These are phyloP conservation scores for Populus davidiana DNA, from an alignment of 345 rosid species.

Conservation along the genomic window DNA sequence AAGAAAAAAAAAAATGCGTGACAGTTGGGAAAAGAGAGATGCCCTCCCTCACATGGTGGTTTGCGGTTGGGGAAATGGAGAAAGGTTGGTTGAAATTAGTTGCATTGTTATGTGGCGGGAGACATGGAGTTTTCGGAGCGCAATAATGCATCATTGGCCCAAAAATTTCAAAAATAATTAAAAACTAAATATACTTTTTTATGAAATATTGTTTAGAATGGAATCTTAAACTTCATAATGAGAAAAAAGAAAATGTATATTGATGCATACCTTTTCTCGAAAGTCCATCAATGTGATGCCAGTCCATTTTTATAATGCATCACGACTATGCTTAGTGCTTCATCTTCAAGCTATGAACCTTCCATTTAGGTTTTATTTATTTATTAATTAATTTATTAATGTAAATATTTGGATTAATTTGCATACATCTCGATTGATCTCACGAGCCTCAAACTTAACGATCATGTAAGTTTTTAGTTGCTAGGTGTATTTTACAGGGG, in stretches of 20 bases:
- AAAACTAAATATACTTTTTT: no score
- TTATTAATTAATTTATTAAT: no score
- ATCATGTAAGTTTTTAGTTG: no score
- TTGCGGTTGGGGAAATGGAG: slow-evolving; percentile 7
- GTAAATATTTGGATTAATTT: no score
- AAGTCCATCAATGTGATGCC: background rate
- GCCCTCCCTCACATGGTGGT: background rate
- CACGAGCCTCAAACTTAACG: no score
- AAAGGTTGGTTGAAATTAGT: slow-evolving; percentile 5
- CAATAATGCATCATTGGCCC: background rate
- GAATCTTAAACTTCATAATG: no score
- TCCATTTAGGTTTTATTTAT: background rate
- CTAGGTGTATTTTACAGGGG: no score
- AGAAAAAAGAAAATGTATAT: background rate
- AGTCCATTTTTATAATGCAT: background rate
- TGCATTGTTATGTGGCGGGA: background rate
- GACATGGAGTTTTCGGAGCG: background rate
- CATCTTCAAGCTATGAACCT: background rate
- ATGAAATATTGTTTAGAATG: no score
- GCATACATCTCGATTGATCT: no score
- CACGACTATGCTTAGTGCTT: background rate
- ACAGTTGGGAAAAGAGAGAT: background rate
- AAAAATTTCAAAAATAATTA: no score
- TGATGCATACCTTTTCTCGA: background rate
- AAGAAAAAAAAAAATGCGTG: background rate